Evolutionary conservation across 495 filamentous ascomycete genomes (phyloP).

Genomic region (Pyrenula massariospora): DNA sequence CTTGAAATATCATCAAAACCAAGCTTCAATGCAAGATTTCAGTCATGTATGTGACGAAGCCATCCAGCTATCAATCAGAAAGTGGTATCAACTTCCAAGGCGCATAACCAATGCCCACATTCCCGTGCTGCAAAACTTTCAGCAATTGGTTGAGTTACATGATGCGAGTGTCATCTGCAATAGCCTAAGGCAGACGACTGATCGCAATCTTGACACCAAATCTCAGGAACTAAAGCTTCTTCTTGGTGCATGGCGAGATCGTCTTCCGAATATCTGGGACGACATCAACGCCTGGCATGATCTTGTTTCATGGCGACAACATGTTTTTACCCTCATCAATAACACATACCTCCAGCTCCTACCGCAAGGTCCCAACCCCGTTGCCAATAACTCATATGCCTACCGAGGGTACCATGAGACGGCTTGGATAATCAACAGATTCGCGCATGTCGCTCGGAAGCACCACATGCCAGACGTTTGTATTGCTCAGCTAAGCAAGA

Average conservation of each 20-base stretch:
- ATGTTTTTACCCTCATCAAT: slow-evolving; percentile 97
- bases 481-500: slow-evolving; percentile 89
- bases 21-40: slow-evolving; percentile 70
- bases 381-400: slow-evolving; percentile 78
- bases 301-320: slow-evolving; percentile 95
- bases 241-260: slow-evolving; percentile 88
- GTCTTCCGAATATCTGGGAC: slow-evolving; percentile 95
- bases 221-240: slow-evolving; percentile 92
- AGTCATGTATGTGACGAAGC: slow-evolving; percentile 86
- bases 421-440: slow-evolving; percentile 99
- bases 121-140: slow-evolving; percentile 91
- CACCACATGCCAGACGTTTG: slow-evolving; percentile 95
- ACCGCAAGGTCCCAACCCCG: slow-evolving; percentile 66
- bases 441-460: slow-evolving; percentile 94
- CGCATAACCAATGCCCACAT: slow-evolving; percentile 93
- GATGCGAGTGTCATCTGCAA: slow-evolving; percentile 92
- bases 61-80: slow-evolving; percentile 89
- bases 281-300: slow-evolving; percentile 99
- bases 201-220: slow-evolving; percentile 79
- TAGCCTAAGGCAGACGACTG: slow-evolving; percentile 75
- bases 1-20: slow-evolving; percentile 82
- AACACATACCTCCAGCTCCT: slow-evolving; percentile 78
- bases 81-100: slow-evolving; percentile 93
- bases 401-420: slow-evolving; percentile 98
- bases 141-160: slow-evolving; percentile 95